Conservation (phyloP, 148 eudicot genomes). For the Polygonum maritimum region DNA sequence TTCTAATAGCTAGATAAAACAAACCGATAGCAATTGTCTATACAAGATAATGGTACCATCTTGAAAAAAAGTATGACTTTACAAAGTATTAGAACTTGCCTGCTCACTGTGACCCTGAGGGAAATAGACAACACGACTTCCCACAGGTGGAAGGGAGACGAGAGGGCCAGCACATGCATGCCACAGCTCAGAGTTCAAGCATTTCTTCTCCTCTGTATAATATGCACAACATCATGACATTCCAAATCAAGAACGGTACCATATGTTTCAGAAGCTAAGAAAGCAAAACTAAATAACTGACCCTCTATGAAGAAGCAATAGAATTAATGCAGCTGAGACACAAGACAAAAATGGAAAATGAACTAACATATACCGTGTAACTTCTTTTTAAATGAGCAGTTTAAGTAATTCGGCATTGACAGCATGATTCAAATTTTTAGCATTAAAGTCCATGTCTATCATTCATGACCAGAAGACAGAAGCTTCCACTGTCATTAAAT, state of each 20-base stretch:
- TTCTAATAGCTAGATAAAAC: background rate
- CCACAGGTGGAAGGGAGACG: conserved; percentile 48
- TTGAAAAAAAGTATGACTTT: background rate
- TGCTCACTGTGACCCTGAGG: conserved; percentile 71
- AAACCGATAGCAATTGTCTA: background rate
- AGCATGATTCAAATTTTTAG: background rate
- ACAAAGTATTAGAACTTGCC: conserved; percentile 22
- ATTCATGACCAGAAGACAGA: background rate
- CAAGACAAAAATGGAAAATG: background rate
- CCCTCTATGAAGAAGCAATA: background rate
- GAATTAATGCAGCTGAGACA: background rate
- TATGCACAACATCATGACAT: background rate
- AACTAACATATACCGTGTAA: background rate
- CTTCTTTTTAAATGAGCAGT: background rate
- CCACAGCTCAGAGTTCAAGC: conserved; percentile 61
- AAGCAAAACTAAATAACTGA: background rate
- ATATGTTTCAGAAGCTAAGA: background rate
- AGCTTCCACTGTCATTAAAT: conserved; percentile 1
- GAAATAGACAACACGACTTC: conserved; percentile 60
- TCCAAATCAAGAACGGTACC: background rate
- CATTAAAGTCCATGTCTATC: background rate
- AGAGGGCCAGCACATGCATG: conserved; percentile 76
- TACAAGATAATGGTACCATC: background rate
- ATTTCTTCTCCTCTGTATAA: conserved; percentile 42
- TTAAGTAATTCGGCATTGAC: background rate